Percentiles rank a stretch among this genome's conserved stretches.
phyloP scores from a whole-genome alignment of 257 asterid genomes.

The Eustoma russellianum region DNA sequence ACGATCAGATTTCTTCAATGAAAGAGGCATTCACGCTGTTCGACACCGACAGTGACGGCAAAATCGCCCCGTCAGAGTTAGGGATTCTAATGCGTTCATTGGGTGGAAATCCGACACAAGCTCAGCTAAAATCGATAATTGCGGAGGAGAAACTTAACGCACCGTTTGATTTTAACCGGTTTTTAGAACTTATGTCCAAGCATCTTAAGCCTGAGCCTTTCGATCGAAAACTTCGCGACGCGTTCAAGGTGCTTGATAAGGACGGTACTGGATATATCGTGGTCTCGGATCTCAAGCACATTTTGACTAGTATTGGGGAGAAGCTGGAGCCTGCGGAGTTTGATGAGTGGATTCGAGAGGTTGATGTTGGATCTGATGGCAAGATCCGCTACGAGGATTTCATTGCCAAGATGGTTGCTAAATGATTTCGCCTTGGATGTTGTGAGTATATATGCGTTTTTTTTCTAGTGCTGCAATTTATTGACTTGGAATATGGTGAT shows the following conservation, averaged over 20 bases:
- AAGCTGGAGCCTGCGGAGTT: conserved; percentile 80
- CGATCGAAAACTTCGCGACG: conserved; percentile 90
- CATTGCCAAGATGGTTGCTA: conserved; percentile 87
- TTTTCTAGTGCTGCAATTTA: not conserved
- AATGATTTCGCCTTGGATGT: conserved; percentile 22
- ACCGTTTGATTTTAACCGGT: conserved; percentile 62
- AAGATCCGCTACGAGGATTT: conserved; percentile 85
- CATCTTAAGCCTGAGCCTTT: conserved; percentile 91
- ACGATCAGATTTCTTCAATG: conserved; percentile 73
- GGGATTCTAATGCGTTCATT: conserved; percentile 87
- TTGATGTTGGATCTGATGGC: conserved; percentile 84
- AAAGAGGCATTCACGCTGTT: conserved; percentile 83
- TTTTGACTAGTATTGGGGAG: conserved; percentile 77
- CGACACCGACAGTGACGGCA: conserved; percentile 89
- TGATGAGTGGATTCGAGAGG: conserved; percentile 98
- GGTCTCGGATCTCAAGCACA: conserved; percentile 84
- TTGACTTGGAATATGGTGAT: not conserved
- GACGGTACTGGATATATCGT: conserved; percentile 63
- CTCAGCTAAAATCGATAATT: conserved; percentile 65
- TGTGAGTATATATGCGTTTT: conserved; percentile 10
- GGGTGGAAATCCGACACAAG: conserved; percentile 90
- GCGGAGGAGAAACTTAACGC: conserved; percentile 61
- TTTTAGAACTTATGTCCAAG: conserved; percentile 73
- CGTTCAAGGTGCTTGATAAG: conserved; percentile 86
- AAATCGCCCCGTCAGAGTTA: conserved; percentile 78